Percentiles rank a stretch among this genome's conserved stretches.
Conservation (phyloP, 2,329 filamentous ascomycete genomes). For the Colletotrichum cordylinicola region DNA sequence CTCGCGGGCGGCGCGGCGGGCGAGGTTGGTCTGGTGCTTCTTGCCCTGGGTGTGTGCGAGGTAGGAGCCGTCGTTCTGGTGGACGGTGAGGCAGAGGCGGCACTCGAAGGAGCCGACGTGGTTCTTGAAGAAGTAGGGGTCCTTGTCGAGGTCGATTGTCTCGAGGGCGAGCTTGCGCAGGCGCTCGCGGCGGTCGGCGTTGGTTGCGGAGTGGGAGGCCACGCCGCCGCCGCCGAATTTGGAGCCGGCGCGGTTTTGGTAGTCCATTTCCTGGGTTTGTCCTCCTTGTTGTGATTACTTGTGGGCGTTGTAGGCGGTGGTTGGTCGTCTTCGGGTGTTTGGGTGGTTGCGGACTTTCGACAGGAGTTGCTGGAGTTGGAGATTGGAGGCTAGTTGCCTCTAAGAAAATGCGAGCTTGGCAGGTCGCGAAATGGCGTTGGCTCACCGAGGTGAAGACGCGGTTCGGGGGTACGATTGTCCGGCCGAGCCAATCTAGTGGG, state of each 20-base stretch:
- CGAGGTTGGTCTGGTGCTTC: slow-evolving; percentile 98
- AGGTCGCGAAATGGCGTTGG: neutral
- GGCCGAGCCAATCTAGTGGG: neutral
- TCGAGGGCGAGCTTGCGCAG: slow-evolving; percentile 98
- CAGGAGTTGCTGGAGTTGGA: neutral
- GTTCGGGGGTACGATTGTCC: slow-evolving; percentile 2
- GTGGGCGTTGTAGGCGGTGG: neutral
- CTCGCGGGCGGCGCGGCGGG: slow-evolving; percentile 92
- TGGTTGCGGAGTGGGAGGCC: slow-evolving; percentile 90
- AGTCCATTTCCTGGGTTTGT: slow-evolving; percentile 58
- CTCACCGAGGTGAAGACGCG: neutral
- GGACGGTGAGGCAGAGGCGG: slow-evolving; percentile 93
- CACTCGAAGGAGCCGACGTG: slow-evolving; percentile 98
- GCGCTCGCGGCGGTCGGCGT: slow-evolving; percentile 95
- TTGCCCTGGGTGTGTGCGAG: slow-evolving; percentile 98
- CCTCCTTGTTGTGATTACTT: neutral
- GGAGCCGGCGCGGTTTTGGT: slow-evolving; percentile 92
- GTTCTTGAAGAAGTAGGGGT: slow-evolving; percentile 99
- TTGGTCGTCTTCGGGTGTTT: neutral
- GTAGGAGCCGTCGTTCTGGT: slow-evolving; percentile 99
- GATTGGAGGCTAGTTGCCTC: neutral
- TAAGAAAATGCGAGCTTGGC: neutral
- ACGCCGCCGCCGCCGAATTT: slow-evolving; percentile 98
- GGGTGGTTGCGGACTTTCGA: neutral
- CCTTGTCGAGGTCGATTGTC: slow-evolving; percentile 98